Percentiles rank a stretch among this genome's conserved stretches.
These are phyloP conservation scores for Jamesozyma rosinii DNA, from an alignment of 805 yeast genomes.

Conservation along the genomic window DNA sequence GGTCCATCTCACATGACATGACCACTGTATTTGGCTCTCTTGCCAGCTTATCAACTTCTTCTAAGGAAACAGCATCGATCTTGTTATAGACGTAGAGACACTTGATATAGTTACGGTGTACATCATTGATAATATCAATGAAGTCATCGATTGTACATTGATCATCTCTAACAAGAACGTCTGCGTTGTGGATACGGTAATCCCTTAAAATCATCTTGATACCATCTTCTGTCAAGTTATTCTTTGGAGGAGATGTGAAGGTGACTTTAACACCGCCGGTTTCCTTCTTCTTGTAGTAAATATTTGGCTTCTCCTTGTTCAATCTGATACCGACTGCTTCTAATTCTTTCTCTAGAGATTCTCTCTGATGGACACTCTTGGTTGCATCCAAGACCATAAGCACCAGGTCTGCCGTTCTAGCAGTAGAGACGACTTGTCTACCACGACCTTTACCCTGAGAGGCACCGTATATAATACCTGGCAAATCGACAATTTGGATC, in stretches of 20 bases:
- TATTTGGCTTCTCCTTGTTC: constrained; percentile 70
- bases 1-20: constrained; percentile 80
- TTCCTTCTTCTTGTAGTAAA: constrained; percentile 66
- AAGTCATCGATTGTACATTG: constrained; percentile 85
- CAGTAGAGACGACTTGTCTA: constrained; percentile 91
- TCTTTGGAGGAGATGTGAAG: constrained; percentile 69
- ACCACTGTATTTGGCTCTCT: constrained; percentile 89
- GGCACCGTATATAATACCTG: constrained; percentile 96
- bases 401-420: constrained; percentile 86
- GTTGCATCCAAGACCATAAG: constrained; percentile 95
- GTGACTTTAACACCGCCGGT: constrained; percentile 89
- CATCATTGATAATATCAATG: constrained; percentile 83
- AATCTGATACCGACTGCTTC: constrained; percentile 91
- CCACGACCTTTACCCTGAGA: constrained; percentile 97
- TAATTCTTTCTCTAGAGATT: constrained; percentile 75
- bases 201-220: constrained; percentile 72
- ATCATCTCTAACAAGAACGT: constrained; percentile 82
- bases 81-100: constrained; percentile 92
- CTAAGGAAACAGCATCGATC: constrained; percentile 88
- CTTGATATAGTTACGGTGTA: constrained; percentile 78
- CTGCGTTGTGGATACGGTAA: constrained; percentile 86
- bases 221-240: constrained; percentile 65
- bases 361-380: constrained; percentile 81
- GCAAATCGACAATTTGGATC: constrained; percentile 92
- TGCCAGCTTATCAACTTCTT: constrained; percentile 87